A percentile compares a stretch with the other conserved stretches of the same genome.
phyloP scores from a whole-genome alignment of 768 basidiomycete genomes.

The Antrodiella citrinella region DNA sequence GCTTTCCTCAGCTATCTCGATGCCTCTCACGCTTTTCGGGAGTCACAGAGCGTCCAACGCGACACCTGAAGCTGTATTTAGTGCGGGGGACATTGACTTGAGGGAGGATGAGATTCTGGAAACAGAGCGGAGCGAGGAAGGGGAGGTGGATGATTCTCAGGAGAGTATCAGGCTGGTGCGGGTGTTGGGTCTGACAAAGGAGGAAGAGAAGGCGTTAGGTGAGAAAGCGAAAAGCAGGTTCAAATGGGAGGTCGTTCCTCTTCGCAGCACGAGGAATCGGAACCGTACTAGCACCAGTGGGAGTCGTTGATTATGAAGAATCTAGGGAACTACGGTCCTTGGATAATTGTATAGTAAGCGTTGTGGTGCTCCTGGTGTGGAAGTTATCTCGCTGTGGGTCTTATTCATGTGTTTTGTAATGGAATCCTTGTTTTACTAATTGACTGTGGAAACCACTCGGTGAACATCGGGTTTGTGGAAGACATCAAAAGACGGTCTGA shows the following conservation, averaged over 20 bases:
- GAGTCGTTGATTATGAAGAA: no score
- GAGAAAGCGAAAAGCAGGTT: slow-evolving; percentile 32
- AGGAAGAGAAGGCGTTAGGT: slow-evolving; percentile 25
- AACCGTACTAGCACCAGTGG: no score
- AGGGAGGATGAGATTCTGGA: slow-evolving; percentile 73
- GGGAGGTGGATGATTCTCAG: slow-evolving; percentile 67
- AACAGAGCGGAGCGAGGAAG: slow-evolving; percentile 70
- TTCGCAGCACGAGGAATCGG: slow-evolving; percentile 28
- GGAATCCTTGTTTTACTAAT: no score
- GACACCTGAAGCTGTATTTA: slow-evolving; percentile 61
- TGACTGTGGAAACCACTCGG: no score
- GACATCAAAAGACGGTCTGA: no score
- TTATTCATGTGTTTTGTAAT: no score
- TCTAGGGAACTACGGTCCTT: no score
- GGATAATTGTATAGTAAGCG: no score
- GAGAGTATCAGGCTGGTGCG: slow-evolving; percentile 48
- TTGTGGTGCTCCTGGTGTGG: no score
- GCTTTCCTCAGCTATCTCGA: slow-evolving; percentile 49
- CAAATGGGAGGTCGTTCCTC: slow-evolving; percentile 39
- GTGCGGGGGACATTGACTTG: slow-evolving; percentile 56
- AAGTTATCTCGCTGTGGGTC: no score
- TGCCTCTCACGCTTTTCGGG: slow-evolving; percentile 50
- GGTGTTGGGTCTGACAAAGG: slow-evolving; percentile 37
- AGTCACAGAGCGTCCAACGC: slow-evolving; percentile 17
- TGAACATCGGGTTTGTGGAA: no score